These are phyloP conservation scores for Eucalyptus marginata DNA, from an alignment of 345 rosid species.

Conservation along the genomic window DNA sequence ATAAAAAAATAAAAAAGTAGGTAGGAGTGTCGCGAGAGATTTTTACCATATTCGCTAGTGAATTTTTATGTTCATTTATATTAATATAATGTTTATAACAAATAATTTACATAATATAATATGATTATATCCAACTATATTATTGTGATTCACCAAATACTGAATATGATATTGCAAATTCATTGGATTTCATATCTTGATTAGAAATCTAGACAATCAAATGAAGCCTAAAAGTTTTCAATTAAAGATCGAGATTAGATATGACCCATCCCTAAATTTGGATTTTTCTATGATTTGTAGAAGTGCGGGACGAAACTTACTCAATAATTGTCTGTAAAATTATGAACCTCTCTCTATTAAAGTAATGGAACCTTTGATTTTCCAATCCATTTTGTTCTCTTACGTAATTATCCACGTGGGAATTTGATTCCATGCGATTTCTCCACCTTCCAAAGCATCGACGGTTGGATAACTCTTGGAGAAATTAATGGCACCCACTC, in stretches of 20 bases:
- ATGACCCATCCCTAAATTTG: accelerated
- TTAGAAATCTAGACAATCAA: accelerated
- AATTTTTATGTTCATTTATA: too few species aligned
- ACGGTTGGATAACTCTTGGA: not conserved
- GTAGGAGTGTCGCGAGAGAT: accelerated
- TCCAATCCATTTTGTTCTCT: not conserved
- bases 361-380: not conserved
- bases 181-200: accelerated
- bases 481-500: not conserved
- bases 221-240: not conserved
- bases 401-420: not conserved
- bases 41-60: accelerated
- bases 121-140: too few species aligned
- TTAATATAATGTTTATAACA: too few species aligned
- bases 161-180: too few species aligned
- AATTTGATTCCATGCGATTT: not conserved
- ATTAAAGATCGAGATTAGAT: accelerated
- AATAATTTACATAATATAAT: too few species aligned
- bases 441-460: not conserved
- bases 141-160: accelerated
- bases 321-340: not conserved
- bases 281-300: not conserved
- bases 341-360: not conserved
- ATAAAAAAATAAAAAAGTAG: too few species aligned
- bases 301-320: not conserved